These are phyloP conservation scores for Oemleria cerasiformis DNA, from an alignment of 306 rosid genomes.

Conservation along the genomic window DNA sequence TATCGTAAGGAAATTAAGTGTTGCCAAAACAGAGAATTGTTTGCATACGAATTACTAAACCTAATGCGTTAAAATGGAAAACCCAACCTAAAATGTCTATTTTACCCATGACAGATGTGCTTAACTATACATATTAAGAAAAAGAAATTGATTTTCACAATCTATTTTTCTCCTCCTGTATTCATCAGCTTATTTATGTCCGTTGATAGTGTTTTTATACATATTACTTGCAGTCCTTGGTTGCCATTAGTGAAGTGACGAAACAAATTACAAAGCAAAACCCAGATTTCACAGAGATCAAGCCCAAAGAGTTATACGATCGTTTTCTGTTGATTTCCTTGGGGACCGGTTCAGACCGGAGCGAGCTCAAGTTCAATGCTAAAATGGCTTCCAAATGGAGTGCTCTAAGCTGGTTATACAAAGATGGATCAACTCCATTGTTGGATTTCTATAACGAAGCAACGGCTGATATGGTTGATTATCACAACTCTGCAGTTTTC, in stretches of 20 bases:
- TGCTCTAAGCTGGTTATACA: constrained; percentile 31
- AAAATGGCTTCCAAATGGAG: constrained; percentile 47
- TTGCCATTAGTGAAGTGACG: constrained; percentile 41
- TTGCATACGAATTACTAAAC: too few species aligned
- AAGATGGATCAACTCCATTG: constrained; percentile 36
- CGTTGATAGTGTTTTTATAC: too few species aligned
- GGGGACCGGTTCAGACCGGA: constrained; percentile 46
- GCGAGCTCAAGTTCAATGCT: constrained; percentile 32
- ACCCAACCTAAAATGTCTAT: too few species aligned
- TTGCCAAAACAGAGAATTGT: too few species aligned
- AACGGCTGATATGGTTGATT: constrained; percentile 41
- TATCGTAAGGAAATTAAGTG: too few species aligned
- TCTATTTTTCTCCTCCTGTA: too few species aligned
- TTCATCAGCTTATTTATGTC: too few species aligned
- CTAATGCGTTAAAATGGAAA: too few species aligned
- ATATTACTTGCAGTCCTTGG: constrained; percentile 17
- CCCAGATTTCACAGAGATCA: constrained; percentile 7
- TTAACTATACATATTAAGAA: too few species aligned
- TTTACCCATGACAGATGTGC: too few species aligned
- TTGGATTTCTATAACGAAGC: constrained; percentile 35
- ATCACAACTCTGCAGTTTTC: constrained; percentile 35
- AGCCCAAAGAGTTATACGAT: constrained; percentile 18
- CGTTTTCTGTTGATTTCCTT: constrained; percentile 44
- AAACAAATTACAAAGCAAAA: constrained; percentile 26
- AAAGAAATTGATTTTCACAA: too few species aligned